Base-by-base conservation (phyloP, 495 filamentous ascomycete genomes). In the Entonaema liquescens region DNA sequence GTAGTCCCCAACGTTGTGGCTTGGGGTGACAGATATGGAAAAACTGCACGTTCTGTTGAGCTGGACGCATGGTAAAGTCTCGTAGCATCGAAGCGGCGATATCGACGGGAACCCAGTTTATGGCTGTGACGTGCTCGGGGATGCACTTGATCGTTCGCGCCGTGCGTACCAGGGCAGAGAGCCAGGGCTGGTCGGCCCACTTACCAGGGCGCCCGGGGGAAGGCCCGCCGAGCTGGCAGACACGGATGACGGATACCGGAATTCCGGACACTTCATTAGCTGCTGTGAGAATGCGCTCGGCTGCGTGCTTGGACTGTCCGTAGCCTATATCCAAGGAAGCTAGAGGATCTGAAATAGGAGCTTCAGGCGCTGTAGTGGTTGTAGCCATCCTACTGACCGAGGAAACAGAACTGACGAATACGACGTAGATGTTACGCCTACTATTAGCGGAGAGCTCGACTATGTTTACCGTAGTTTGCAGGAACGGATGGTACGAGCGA, bases 51-150 rank as follows among this genome's bases (percentile, higher is more conserved):
- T 29, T 50, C 2, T 42, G 23, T n/a, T 49, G 33, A n/a, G 19
- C 29, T 21, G 62, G 25, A 5, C n/a, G 53, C 13, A 70, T 31
- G 2, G 68, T 50, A 12, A 79, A 21, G 5, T 69, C 69, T 0
- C 38, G 21, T 11, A 80, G 56, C 21, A 62, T 66, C 2, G 13
- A 17, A 4, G 73, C 71, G 23, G 73, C 72, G 5, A 65, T 36
- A 33, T 80, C 72, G n/a, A 80, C 74, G 2, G 76, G 76, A 9
- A 77, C 54, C 77, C 73, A 80, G 50, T 79, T 71, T 5, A 63
- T 44, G 12, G 62, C 53, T 5, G 17, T n/a, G 0, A 54, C 15
- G 7, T 70, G 59, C 2, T 1, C 1, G 74, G 78, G 13, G 77
- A 57, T 55, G 21, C 44, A 52, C 0, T 50, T 26, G 13, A 78